phyloP scores from a whole-genome alignment of 208 protist species.

The Trypanosoma platydactyli region DNA sequence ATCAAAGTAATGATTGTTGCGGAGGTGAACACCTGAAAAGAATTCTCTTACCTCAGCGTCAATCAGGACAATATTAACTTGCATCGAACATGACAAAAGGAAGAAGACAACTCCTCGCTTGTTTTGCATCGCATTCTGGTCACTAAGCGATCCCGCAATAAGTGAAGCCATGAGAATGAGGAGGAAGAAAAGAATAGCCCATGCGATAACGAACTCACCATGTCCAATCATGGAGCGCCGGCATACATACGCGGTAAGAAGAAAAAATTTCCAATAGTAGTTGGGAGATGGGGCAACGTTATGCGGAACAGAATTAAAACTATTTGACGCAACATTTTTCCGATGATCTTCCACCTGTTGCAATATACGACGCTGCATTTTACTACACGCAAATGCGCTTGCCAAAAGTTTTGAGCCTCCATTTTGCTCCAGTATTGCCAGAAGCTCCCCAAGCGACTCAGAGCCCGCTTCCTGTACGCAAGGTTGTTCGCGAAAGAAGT shows the following conservation, averaged over 20 bases:
- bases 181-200: slow-evolving; percentile 38
- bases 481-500: slow-evolving; percentile 37
- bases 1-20: slow-evolving; percentile 41
- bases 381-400: slow-evolving; percentile 25
- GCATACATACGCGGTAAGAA: slow-evolving; percentile 34
- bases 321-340: slow-evolving; percentile 26
- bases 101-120: slow-evolving; percentile 52
- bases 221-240: slow-evolving; percentile 22
- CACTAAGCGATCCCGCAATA: slow-evolving; percentile 11
- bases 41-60: slow-evolving; percentile 48
- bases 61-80: slow-evolving; percentile 46
- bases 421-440: slow-evolving; percentile 41
- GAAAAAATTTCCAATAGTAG: slow-evolving; percentile 25
- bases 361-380: slow-evolving; percentile 20
- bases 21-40: slow-evolving; percentile 33
- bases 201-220: slow-evolving; percentile 33
- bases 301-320: slow-evolving; percentile 17
- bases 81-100: slow-evolving; percentile 47
- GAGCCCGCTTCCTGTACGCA: slow-evolving; percentile 28
- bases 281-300: slow-evolving; percentile 9
- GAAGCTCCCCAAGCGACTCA: slow-evolving; percentile 50
- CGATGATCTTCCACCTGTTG: slow-evolving; percentile 35
- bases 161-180: slow-evolving; percentile 37
- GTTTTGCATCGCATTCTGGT: slow-evolving; percentile 48
- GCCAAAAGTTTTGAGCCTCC: slow-evolving; percentile 26